A percentile compares a stretch with the other conserved stretches of the same genome.
Evolutionary conservation across 805 yeast species (phyloP).

Genomic region (Zygosaccharomyces bailii): DNA sequence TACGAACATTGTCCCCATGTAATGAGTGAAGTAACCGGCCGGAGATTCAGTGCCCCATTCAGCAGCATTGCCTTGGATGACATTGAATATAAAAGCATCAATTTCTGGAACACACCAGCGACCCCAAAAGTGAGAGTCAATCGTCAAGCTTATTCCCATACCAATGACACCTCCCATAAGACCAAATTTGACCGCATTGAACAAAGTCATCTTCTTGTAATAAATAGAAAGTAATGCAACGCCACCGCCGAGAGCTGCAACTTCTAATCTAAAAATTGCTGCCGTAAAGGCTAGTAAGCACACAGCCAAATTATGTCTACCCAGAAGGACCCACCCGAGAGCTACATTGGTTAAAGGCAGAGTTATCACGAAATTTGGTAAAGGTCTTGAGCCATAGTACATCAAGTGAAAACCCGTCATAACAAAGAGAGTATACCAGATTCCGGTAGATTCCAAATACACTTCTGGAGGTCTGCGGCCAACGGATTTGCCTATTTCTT

Average conservation of each 20-base stretch:
- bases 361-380: slow-evolving; percentile 80
- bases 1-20: slow-evolving; percentile 40
- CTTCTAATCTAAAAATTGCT: slow-evolving; percentile 68
- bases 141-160: slow-evolving; percentile 48
- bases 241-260: slow-evolving; percentile 52
- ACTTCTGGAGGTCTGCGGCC: slow-evolving; percentile 11
- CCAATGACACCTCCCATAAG: slow-evolving; percentile 44
- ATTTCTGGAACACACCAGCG: slow-evolving; percentile 66
- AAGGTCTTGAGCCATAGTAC: slow-evolving; percentile 76
- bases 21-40: slow-evolving; percentile 57
- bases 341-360: slow-evolving; percentile 67
- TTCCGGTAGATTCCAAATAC: slow-evolving; percentile 36
- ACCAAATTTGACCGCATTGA: slow-evolving; percentile 40
- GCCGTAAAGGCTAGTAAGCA: slow-evolving; percentile 59
- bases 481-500: slow-evolving; percentile 13
- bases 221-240: slow-evolving; percentile 45
- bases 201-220: slow-evolving; percentile 46
- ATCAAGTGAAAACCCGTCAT: slow-evolving; percentile 74
- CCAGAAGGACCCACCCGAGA: slow-evolving; percentile 48
- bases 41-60: slow-evolving; percentile 87
- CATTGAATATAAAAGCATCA: slow-evolving; percentile 68
- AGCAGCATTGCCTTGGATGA: slow-evolving; percentile 65
- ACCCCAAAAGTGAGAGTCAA: slow-evolving; percentile 78
- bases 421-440: slow-evolving; percentile 59
- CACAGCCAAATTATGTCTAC: slow-evolving; percentile 48